Percentiles rank a stretch among this genome's conserved stretches.
Evolutionary conservation across 805 yeast species (phyloP).

Genomic region (Komagataella mondaviorum): DNA sequence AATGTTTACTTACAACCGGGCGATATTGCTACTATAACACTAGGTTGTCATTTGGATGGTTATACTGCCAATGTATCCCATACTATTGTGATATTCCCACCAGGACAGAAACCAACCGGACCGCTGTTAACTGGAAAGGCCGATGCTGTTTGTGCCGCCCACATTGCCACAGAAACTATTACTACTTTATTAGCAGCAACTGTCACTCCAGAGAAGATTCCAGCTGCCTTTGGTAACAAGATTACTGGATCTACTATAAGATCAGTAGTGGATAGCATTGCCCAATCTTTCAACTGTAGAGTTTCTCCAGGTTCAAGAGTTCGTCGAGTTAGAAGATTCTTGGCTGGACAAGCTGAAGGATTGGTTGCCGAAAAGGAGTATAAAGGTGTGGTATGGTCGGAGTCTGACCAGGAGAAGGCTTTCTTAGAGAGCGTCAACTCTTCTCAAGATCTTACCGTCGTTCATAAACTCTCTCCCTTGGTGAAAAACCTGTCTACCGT

Average conservation of each 20-base stretch:
- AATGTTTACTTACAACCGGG: slow-evolving; percentile 48
- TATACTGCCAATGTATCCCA: slow-evolving; percentile 82
- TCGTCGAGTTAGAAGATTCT: slow-evolving; percentile 81
- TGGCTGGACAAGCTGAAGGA: slow-evolving; percentile 93
- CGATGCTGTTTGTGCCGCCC: slow-evolving; percentile 81
- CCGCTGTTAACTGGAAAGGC: slow-evolving; percentile 80
- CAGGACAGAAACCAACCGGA: slow-evolving; percentile 42
- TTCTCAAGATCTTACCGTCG: slow-evolving; percentile 24
- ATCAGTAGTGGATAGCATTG: slow-evolving; percentile 71
- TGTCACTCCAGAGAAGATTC: slow-evolving; percentile 63
- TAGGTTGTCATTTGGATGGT: slow-evolving; percentile 93
- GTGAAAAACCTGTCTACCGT: slow-evolving; percentile 40
- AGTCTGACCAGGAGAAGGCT: slow-evolving; percentile 55
- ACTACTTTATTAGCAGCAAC: slow-evolving; percentile 61
- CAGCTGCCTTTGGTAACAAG: slow-evolving; percentile 28
- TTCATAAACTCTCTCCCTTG: slow-evolving; percentile 20
- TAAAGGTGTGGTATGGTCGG: slow-evolving; percentile 87
- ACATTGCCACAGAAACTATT: slow-evolving; percentile 83
- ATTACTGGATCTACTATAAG: slow-evolving; percentile 67
- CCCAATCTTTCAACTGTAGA: slow-evolving; percentile 67
- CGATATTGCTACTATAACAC: slow-evolving; percentile 70
- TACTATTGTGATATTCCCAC: slow-evolving; percentile 74
- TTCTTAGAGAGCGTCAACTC: slow-evolving; percentile 9
- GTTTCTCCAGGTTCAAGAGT: slow-evolving; percentile 91
- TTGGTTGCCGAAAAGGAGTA: slow-evolving; percentile 84